Base-by-base conservation (phyloP, 257 asterid genomes). In the Thymus mandschuricus region DNA sequence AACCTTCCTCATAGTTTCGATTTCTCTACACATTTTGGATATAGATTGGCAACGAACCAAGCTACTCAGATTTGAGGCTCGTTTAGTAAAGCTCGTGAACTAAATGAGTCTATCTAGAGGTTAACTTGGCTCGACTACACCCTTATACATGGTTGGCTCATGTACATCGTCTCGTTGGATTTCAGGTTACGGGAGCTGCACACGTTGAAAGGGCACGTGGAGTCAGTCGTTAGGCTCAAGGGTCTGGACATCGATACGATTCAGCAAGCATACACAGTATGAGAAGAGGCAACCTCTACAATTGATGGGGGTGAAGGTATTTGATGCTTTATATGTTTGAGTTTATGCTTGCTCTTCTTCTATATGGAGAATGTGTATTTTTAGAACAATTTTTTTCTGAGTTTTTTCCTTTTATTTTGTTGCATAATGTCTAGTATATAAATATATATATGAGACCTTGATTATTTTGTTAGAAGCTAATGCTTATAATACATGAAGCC, bases 241-340 rank as follows among this genome's bases (percentile, higher is more conserved):
- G 96, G 96, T 68, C 96, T 89, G 7, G 96, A 89, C 70, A 89
- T 89, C 6, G 96, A 87, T 67, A 89, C 96, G 2, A 89, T 89
- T 72, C 96, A 89, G 77, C 96, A 89, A 71, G 77, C 96, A 6
- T 89, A 89, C 84, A 90, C 95, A 4, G 97, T 90, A 50, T 90
- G 88, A 90, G 75, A 75, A 71, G 9, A 73, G 30, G 50, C 69
- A 70, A 8, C 13, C 55, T 44, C 10, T 11, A n/a, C 58, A 4
- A 45, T 8, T 15, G 44, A 13, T n/a, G 35, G 33, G 6, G 45
- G 69, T 44, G 58, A 33, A 70, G 66, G 55, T 56, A 30, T 30
- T 21, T 34, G 28, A 34, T 52, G 55, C 44, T 33, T 43, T 29
- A 13, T 29, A 0, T 30, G 40, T 58, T 57, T 13, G 28, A 46